Base-by-base conservation (phyloP, 148 eudicot species). In the Spergularia marina region DNA sequence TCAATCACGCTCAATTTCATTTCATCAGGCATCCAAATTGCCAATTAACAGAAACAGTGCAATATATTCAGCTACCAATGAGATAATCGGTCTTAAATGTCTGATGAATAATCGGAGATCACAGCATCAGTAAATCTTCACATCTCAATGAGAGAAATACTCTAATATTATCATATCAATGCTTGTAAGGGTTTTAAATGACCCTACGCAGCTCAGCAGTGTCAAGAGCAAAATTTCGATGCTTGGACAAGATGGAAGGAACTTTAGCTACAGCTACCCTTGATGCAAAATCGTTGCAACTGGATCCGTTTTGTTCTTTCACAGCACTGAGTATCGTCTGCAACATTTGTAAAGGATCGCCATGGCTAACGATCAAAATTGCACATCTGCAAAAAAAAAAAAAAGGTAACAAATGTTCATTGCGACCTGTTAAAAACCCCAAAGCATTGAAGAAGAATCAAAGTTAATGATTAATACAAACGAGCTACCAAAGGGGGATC, bases 281-380 rank as follows among this genome's bases (percentile, higher is more conserved):
- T 68, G 85, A 82, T 44, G 77, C 66, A 66, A 87, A 80, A 71
- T 74, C 78, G 40, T 61, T 83, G 77, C 67, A 47, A 70, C 16
- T 36, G 17, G 77, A 65, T 53, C 59, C 83, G 1, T 40, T 66
- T 14, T 79, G 73, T 53, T 83, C 80, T 59, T 86, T 84, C 15
- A 87, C 92, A 77, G 96, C 92, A 80, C 70, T 64, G 44, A 95
- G 78, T 53, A 92, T 68, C 52, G 91, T 89, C 84, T 95, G 98
- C 80, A 95, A 52, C 77, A 95, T 89, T 77, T 95, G 98, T 18
- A 92, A 86, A 20, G 98, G 98, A 79, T 95, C 98, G 44, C 98
- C 98, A 79, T 94, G 97, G 87, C 96, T 87, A 49, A 94, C 98
- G 1, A 94, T 75, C 88, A 94, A 84, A 77, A 94, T 76, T 36